phyloP scores from a whole-genome alignment of 1,139 yeast genomes.

The Yamadazyma pseudoaaseri region DNA sequence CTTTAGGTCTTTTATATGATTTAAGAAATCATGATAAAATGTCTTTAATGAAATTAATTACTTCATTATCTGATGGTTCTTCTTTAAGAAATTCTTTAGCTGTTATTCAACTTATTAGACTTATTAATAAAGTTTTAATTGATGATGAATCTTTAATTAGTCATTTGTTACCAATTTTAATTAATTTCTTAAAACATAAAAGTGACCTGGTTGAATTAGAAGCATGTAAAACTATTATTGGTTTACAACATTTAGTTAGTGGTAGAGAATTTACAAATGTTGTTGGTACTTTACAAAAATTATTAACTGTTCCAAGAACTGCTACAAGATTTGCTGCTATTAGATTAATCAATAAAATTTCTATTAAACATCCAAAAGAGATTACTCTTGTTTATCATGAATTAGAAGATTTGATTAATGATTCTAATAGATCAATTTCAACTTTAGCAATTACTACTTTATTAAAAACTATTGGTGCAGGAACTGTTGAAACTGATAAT shows the following conservation, averaged over 20 bases:
- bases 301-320: conserved; percentile 85
- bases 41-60: conserved; percentile 89
- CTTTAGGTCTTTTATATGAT: conserved; percentile 85
- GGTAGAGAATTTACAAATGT: conserved; percentile 66
- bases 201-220: conserved; percentile 91
- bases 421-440: conserved; percentile 88
- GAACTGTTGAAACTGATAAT: conserved; percentile 35
- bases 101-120: conserved; percentile 80
- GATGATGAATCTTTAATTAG: conserved; percentile 57
- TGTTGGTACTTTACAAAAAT: conserved; percentile 68
- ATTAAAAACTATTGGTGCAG: conserved; percentile 89
- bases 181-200: conserved; percentile 74
- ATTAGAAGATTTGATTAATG: conserved; percentile 83
- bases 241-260: conserved; percentile 55
- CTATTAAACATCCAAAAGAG: conserved; percentile 78
- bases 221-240: conserved; percentile 81
- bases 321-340: conserved; percentile 92
- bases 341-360: conserved; percentile 81
- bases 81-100: conserved; percentile 75
- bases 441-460: conserved; percentile 98
- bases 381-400: conserved; percentile 71
- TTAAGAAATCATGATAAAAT: conserved; percentile 89
- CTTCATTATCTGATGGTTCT: conserved; percentile 65
- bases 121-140: conserved; percentile 65
- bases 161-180: conserved; percentile 63